A percentile compares a stretch with the other conserved stretches of the same genome.
Evolutionary conservation across 1,284 basidiomycete genomes (phyloP).

Genomic region (Ceratobasidium sp.): DNA sequence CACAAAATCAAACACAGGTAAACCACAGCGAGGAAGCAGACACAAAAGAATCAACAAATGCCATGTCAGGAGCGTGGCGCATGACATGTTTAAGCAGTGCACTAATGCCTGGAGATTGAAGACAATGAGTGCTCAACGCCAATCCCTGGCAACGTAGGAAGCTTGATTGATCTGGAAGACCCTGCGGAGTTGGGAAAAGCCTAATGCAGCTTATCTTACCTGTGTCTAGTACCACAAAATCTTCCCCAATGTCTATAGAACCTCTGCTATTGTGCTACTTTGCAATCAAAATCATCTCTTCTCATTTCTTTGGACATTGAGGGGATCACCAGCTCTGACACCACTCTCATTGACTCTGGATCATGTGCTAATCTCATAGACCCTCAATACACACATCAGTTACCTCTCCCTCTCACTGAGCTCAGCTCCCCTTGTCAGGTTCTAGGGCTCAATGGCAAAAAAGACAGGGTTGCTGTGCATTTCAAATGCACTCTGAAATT

Average conservation of each 20-base stretch:
- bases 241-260: neutral
- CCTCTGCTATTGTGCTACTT: too few species aligned
- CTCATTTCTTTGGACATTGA: too few species aligned
- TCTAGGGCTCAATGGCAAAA: neutral
- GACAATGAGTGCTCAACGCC: neutral
- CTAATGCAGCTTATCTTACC: neutral
- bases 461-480: neutral
- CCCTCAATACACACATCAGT: neutral
- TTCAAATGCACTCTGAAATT: neutral
- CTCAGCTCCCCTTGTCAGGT: neutral
- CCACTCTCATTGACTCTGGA: neutral
- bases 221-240: neutral
- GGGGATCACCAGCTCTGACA: neutral
- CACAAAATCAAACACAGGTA: too few species aligned
- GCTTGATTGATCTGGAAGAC: neutral
- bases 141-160: neutral
- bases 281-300: too few species aligned
- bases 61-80: too few species aligned
- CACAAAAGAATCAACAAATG: too few species aligned
- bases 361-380: neutral
- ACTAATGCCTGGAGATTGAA: neutral
- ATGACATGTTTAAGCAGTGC: neutral
- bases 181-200: neutral
- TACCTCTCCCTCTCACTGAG: neutral
- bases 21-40: too few species aligned